Base-by-base conservation (phyloP, 2,329 filamentous ascomycete genomes). In the Talaromyces sp. region DNA sequence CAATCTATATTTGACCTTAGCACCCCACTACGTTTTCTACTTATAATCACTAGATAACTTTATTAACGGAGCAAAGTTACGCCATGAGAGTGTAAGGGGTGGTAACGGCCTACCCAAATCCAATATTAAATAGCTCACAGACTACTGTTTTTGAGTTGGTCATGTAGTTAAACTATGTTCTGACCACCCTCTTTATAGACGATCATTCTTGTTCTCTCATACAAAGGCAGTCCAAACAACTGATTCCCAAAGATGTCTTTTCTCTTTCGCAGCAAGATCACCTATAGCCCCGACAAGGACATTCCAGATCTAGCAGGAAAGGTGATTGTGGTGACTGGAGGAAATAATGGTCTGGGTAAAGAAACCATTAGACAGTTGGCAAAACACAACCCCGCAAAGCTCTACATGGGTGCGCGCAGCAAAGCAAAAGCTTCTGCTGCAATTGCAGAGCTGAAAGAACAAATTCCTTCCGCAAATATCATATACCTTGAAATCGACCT, bases 301-400 rank as follows among this genome's bases (percentile, higher is more conserved):
- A 79, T 85, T 27, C 70, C 74, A 4, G 76, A 80, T 31, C 78
- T 85, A 11, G 70, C 76, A 1, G 81, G 79, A 49, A 85, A 83
- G 67, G 80, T 84, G 9, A 77, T 85, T 39, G 73, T 85, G n/a
- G 73, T 85, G 4, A 85, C 83, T 2, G 84, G 83, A 62, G 83
- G 82, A 5, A 63, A 52, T 22, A 33, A 19, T 31, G 54, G 57
- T 64, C 22, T 61, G 80, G 80, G 81, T n/a, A 83, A 63, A 63
- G 61, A 63, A 57, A 31, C 56, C n/a, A 31, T 57, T 19, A 37
- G 47, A 17, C 37, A 54, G 19, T 63, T 45, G 61, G 49, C 17
- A 63, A 57, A 41, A 37, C 22, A 37, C 54, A 63, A 11, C 22
- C 49, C 61, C 6, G 15, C 41, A 47, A 25, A 63, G 33, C 35